phyloP scores from a whole-genome alignment of 805 yeast genomes.

The Osmozyma mogii region DNA sequence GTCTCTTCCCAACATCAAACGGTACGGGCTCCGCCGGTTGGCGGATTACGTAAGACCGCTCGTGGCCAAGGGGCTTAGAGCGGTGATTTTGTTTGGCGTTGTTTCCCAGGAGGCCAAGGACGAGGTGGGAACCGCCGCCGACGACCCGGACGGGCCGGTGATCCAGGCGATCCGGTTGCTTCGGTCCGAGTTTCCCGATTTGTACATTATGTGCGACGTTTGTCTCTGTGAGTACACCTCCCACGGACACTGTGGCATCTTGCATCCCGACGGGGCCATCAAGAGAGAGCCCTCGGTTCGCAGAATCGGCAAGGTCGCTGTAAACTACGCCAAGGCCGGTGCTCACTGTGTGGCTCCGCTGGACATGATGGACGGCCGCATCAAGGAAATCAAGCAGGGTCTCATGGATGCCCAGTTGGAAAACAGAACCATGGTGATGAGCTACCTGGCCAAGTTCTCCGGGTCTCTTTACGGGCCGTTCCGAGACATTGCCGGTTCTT shows the following conservation, averaged over 20 bases:
- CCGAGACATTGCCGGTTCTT: constrained; percentile 93
- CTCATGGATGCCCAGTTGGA: constrained; percentile 75
- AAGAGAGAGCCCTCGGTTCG: constrained; percentile 67
- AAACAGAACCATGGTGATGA: constrained; percentile 82
- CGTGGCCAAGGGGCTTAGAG: constrained; percentile 70
- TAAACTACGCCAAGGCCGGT: constrained; percentile 91
- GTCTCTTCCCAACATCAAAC: constrained; percentile 79
- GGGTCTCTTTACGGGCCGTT: constrained; percentile 94
- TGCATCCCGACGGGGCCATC: constrained; percentile 80
- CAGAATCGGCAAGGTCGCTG: constrained; percentile 90
- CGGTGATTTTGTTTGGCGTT: constrained; percentile 91
- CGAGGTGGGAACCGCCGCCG: constrained; percentile 79
- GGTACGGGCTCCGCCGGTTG: constrained; percentile 78
- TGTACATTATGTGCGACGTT: constrained; percentile 88
- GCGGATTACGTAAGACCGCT: constrained; percentile 62
- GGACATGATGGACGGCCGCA: constrained; percentile 96
- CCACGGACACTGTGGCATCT: constrained; percentile 96
- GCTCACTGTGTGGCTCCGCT: constrained; percentile 95
- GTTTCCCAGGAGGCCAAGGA: constrained; percentile 74
- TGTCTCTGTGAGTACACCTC: constrained; percentile 94
- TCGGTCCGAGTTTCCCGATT: constrained; percentile 60
- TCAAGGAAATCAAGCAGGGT: constrained; percentile 79
- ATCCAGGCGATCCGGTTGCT: constrained; percentile 68
- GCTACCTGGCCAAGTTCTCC: constrained; percentile 89
- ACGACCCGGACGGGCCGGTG: constrained; percentile 94